Base-by-base conservation (phyloP, 2,329 filamentous ascomycete genomes). In the Cladosporium cucumerinum region DNA sequence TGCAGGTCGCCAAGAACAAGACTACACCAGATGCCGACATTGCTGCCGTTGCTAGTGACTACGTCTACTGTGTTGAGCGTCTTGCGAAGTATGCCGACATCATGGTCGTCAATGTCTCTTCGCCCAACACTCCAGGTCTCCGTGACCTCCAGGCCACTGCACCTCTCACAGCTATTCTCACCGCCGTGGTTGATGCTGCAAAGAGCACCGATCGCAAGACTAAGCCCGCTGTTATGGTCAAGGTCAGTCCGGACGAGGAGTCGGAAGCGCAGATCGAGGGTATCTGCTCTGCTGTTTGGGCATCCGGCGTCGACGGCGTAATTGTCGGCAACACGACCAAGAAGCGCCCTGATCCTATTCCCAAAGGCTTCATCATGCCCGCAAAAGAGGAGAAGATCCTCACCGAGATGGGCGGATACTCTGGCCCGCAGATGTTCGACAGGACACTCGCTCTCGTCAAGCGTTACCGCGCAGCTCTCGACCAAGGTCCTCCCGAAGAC, bases 281-380 rank as follows among this genome's bases (percentile, higher is more conserved):
- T 10, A 96, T 99, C 64, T 94, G 92, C 66, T 86, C 93, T 71
- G 93, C 93, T 0, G 88, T 97, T 14, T 90, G 87, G 82, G 82
- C 83, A 70, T 92, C 91, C 66, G 93, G 93, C 7, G 93, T 98
- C 1, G 93, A 97, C 72, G 95, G 95, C 30, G 87, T 99, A 39
- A 97, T 99, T 67, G 94, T 99, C 4, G 95, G 94, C 12, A 99
- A 99, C 81, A 99, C 95, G 0, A 99, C 95, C 2, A 96, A 95
- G 79, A 86, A 89, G 69, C 85, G 95, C 51, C 85, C 88, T 0
- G 88, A 87, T 3, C 80, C 93, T 2, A 75, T 94, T 0, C 89
- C 93, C 0, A 79, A 84, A 26, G 88, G 89, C 28, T 85, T 89
- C 69, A 77, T 81, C 36, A 82, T 97, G 28, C 85, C 88, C 0